These are phyloP conservation scores for Acmispon strigosus DNA, from an alignment of 306 rosid genomes.

Conservation along the genomic window DNA sequence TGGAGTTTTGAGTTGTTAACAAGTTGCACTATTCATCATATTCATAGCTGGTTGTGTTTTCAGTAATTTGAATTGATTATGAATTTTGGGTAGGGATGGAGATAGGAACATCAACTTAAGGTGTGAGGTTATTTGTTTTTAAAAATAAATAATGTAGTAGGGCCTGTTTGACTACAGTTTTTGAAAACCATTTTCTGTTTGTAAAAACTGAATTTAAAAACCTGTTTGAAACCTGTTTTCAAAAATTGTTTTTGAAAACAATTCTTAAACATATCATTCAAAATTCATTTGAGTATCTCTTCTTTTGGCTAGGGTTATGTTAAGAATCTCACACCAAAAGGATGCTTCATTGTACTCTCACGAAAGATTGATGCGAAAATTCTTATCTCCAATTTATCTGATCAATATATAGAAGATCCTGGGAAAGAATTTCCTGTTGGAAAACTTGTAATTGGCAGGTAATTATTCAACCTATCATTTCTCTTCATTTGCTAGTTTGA, in stretches of 20 bases:
- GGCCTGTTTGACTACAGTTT: no score
- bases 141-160: background rate
- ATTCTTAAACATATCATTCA: no score
- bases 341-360: slow-evolving; percentile 78
- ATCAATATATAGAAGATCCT: slow-evolving; percentile 56
- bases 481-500: background rate
- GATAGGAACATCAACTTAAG: background rate
- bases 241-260: no score
- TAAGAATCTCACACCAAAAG: slow-evolving; percentile 70
- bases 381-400: slow-evolving; percentile 74
- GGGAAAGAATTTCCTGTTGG: slow-evolving; percentile 78
- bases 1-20: background rate
- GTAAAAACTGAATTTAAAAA: no score
- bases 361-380: slow-evolving; percentile 80
- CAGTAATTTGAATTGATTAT: background rate
- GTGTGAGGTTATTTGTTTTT: background rate
- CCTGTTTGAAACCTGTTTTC: no score
- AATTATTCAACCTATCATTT: slow-evolving; percentile 11
- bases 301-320: slow-evolving; percentile 67
- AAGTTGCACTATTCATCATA: background rate
- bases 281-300: background rate
- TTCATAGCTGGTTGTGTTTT: background rate
- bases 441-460: slow-evolving; percentile 80
- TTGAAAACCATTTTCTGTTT: no score
- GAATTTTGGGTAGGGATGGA: background rate